Evolutionary conservation across 2,329 filamentous ascomycete genomes (phyloP), one percentile per base, ranked within the genome.

Genomic region (Blumeriella jaapii): DNA sequence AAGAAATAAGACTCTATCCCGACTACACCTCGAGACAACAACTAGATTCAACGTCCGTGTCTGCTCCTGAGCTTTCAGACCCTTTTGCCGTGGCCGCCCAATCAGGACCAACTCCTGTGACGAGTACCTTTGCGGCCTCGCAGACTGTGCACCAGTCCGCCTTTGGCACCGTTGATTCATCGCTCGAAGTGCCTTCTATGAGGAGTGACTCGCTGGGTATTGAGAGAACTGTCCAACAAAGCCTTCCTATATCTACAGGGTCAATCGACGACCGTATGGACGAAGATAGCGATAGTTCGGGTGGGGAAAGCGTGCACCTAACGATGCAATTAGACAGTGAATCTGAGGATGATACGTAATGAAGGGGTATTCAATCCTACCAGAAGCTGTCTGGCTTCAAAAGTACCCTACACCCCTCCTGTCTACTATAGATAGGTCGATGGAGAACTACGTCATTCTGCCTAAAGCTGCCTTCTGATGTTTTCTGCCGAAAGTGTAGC

Each of bases 311-410:
- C 41, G 66, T 66, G 2, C 57, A 61, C 18, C 53, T 69, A 25
- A 50, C 39, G 8, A 53, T 53, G 50, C 41, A 53, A 32, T 25
- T 54, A 14, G 51, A 54, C 34, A 45, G 39, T 3, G 48, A 51
- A 20, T 52, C 50, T 6, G 49, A 52, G n/a, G 46, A 43, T 6
- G 31, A 10, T 11, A 13, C 17, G n/a, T 29, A 17, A 28, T 16
- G 17, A 19, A 10, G 16, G 8, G 16, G 25, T n/a, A 23, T 1
- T 57, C 61, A 10, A 66, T 71, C 41, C 78, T 74, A 1, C 61
- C 61, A 2, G 56, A 58, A 3, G 53, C 74, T 28, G 59, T 78
- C 4, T 56, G 60, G 0, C 6, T 24, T n/a, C 77, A 78, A 35
- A 73, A 71, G 11, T 61, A 67, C 29, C 7, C 67, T 67, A 24